Evolutionary conservation across 305 asterid genomes (phyloP).

Genomic region (Lippia alba): DNA sequence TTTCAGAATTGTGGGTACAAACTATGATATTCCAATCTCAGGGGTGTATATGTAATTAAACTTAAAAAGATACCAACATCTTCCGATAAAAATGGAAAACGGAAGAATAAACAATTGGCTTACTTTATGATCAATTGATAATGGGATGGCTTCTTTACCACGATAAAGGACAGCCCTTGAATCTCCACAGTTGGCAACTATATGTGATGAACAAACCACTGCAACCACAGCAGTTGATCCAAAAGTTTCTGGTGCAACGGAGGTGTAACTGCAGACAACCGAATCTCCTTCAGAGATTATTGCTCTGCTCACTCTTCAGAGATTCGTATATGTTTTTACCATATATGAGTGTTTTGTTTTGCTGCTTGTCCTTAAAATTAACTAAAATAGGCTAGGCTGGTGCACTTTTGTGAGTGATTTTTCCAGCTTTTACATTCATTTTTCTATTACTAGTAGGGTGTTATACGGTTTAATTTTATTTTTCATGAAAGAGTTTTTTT

Average conservation of each 20-base stretch:
- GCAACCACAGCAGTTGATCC: slow-evolving; percentile 94
- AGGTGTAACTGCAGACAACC: slow-evolving; percentile 31
- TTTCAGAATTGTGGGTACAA: no score
- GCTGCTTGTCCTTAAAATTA: neutral
- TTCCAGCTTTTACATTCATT: no score
- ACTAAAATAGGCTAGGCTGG: no score
- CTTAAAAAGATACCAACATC: neutral
- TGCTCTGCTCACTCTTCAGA: slow-evolving; percentile 22
- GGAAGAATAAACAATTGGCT: slow-evolving; percentile 13
- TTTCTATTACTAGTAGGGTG: no score
- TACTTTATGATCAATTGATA: slow-evolving; percentile 86
- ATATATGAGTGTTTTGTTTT: neutral
- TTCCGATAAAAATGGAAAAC: neutral
- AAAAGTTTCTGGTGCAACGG: slow-evolving; percentile 78
- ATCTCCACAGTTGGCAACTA: slow-evolving; percentile 91
- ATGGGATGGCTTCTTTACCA: slow-evolving; percentile 78
- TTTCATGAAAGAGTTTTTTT: no score
- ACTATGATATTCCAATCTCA: neutral
- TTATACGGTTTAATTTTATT: no score
- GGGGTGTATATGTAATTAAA: neutral
- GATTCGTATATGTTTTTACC: no score
- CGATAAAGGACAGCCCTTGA: slow-evolving; percentile 91
- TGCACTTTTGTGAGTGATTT: no score
- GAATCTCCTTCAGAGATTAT: slow-evolving; percentile 29
- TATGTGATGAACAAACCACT: slow-evolving; percentile 76